Evolutionary conservation across 768 basidiomycete genomes (phyloP).

Genomic region (Suillus sp.): DNA sequence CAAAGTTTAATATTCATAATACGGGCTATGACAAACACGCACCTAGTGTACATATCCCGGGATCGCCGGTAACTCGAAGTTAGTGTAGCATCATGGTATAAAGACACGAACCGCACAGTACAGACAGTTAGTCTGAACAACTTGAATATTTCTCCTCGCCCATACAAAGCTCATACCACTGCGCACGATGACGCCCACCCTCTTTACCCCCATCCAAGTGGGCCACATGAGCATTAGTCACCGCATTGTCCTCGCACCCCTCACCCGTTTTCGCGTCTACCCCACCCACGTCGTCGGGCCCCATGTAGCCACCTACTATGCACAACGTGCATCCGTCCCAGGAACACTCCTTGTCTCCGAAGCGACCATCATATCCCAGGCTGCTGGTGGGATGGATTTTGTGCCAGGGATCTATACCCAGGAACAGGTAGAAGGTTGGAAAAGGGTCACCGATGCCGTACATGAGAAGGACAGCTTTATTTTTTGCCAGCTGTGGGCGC

Average conservation of each 20-base stretch:
- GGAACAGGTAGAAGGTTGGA: constrained; percentile 59
- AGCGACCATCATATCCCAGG: constrained; percentile 41
- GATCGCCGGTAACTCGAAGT: too few relatives aligned
- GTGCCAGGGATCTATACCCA: constrained; percentile 52
- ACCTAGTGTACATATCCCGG: too few relatives aligned
- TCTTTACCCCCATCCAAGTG: constrained; percentile 37
- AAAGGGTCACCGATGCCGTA: constrained; percentile 44
- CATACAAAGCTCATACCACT: too few relatives aligned
- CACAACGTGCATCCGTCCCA: constrained; percentile 37
- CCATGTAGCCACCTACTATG: constrained; percentile 39
- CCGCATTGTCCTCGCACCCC: constrained; percentile 39
- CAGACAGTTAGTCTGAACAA: too few relatives aligned
- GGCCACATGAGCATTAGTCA: constrained; percentile 34
- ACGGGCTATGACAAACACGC: too few relatives aligned
- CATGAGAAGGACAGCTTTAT: constrained; percentile 46
- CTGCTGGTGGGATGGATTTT: constrained; percentile 33
- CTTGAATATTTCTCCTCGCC: too few relatives aligned
- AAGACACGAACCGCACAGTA: too few relatives aligned
- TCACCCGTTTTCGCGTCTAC: constrained; percentile 36
- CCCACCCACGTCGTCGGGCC: constrained; percentile 31
- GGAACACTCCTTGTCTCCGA: constrained; percentile 50
- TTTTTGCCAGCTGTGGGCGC: constrained; percentile 51
- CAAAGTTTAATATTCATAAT: too few relatives aligned
- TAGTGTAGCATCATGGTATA: too few relatives aligned
- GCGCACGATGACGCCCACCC: constrained; percentile 2